Percentiles rank a stretch among this genome's conserved stretches.
Evolutionary conservation across 2,329 filamentous ascomycete species (phyloP).

Genomic region (Botryotinia narcissicola): DNA sequence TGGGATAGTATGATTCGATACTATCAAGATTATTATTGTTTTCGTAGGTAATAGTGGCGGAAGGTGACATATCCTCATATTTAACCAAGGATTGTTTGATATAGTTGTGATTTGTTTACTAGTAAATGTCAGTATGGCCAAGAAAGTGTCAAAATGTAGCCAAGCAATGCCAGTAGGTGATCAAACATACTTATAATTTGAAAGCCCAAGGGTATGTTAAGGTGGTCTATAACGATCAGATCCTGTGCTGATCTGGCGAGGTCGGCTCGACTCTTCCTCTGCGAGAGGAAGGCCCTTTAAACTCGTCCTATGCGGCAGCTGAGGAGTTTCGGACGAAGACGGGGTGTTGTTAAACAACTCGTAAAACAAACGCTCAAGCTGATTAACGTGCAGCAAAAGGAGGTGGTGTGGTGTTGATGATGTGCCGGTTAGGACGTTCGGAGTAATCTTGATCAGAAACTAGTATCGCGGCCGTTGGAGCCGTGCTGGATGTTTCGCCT

Average conservation of each 20-base stretch:
- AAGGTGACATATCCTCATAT: conserved; percentile 62
- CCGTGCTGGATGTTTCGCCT: conserved; percentile 60
- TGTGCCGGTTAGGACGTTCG: conserved; percentile 61
- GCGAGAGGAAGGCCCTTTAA: conserved; percentile 97
- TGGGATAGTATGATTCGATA: conserved; percentile 34
- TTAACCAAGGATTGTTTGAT: conserved; percentile 28
- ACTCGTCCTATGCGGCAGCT: conserved; percentile 99
- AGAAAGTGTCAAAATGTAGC: not conserved
- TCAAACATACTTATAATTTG: conserved; percentile 30
- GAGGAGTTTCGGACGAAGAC: conserved; percentile 61
- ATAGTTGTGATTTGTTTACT: conserved; percentile 12
- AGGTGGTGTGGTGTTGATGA: conserved; percentile 64
- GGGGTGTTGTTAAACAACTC: conserved; percentile 49
- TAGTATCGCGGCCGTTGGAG: conserved; percentile 59
- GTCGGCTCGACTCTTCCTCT: conserved; percentile 99
- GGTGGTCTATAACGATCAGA: conserved; percentile 93
- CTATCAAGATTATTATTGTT: conserved; percentile 38
- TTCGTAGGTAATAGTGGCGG: conserved; percentile 56
- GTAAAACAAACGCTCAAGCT: conserved; percentile 51
- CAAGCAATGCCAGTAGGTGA: not conserved
- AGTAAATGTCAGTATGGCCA: conserved; percentile 15
- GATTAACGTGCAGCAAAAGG: conserved; percentile 53
- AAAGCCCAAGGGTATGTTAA: conserved; percentile 59
- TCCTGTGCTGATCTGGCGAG: conserved; percentile 88
- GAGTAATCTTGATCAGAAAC: conserved; percentile 70